Percentiles rank a stretch among this genome's conserved stretches.
These are phyloP conservation scores for Pyricularia grisea DNA, from an alignment of 2,329 filamentous ascomycete species.

Conservation along the genomic window DNA sequence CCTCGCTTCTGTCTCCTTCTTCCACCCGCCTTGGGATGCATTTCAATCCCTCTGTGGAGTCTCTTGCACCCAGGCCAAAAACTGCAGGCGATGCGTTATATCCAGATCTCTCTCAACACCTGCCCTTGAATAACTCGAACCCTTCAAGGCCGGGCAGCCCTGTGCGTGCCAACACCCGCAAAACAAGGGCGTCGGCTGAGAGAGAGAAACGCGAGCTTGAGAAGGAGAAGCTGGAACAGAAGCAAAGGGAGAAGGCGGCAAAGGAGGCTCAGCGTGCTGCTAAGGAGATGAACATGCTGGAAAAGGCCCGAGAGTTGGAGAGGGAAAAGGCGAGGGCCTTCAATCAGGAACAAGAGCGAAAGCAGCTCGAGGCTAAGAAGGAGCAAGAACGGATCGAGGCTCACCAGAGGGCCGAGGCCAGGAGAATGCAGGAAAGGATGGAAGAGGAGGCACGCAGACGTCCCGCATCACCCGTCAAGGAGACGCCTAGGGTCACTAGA, in stretches of 20 bases:
- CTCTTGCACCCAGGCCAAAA: slow-evolving; percentile 23
- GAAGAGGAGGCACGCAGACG: slow-evolving; percentile 13
- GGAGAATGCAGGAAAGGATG: slow-evolving; percentile 7
- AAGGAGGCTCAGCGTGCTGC: slow-evolving; percentile 54
- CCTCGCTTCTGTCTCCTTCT: slow-evolving; percentile 46
- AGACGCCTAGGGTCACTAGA: slow-evolving; percentile 33
- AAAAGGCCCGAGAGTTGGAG: slow-evolving; percentile 63
- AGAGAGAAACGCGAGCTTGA: slow-evolving; percentile 41
- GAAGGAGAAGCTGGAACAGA: slow-evolving; percentile 29
- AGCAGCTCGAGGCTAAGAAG: slow-evolving; percentile 41
- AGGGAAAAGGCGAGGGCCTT: slow-evolving; percentile 55
- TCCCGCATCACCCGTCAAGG: slow-evolving; percentile 23
- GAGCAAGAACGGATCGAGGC: slow-evolving; percentile 31
- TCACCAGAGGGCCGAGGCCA: slow-evolving; percentile 11
- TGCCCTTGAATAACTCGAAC: slow-evolving; percentile 6
- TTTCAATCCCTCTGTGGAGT: slow-evolving; percentile 37
- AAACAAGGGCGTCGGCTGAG: slow-evolving; percentile 50
- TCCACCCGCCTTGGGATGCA: slow-evolving; percentile 34
- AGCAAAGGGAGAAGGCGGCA: slow-evolving; percentile 48
- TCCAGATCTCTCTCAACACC: slow-evolving; percentile 33
- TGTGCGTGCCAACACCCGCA: slow-evolving; percentile 30
- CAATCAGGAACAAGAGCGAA: slow-evolving; percentile 48
- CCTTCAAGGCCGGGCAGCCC: slow-evolving; percentile 30
- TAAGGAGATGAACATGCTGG: slow-evolving; percentile 52
- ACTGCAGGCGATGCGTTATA: slow-evolving; percentile 27